Base-by-base conservation (phyloP, 257 asterid genomes). In the Fraxinus quadrangulata region DNA sequence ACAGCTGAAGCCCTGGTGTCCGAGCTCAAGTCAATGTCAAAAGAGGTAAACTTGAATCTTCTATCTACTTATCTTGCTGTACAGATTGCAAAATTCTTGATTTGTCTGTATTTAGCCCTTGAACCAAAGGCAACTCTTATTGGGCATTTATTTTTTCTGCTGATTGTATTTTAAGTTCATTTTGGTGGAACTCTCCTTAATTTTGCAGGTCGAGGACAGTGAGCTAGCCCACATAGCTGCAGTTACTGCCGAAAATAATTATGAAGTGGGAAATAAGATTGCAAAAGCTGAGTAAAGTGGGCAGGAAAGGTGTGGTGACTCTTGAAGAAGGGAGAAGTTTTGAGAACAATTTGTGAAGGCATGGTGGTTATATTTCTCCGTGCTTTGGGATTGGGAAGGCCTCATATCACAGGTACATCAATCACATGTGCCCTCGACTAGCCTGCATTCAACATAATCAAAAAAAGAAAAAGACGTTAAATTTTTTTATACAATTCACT, bases 1-100 rank as follows among this genome's bases (percentile, higher is more conserved):
- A 87, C 92, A 2, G 31, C 80, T 21, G 87, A 87, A 74, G 88
- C 92, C 21, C 78, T 89, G 71, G 89, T 89, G 39, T 31, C 84
- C 13, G 89, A 89, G 73, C 90, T 89, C 36, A 85, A 86, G 71
- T 71, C 47, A 36, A 87, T 89, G 80, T 89, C 92, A 16, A 87
- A 84, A 80, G 90, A 87, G 87, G 92, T 88, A 82, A 72, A 6
- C 1, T 56, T 8, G 49, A 31, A 36, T 2, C 30, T 30, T 59
- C 30, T 28, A 7, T n/a, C 0, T 73, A 6, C 7, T 30, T 14
- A 8, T 13, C 59, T 39, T 61, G 39, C 71, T 28, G 28, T 61
- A 5, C 31, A 59, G n/a, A 19, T 5, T 14, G 61, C 61, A 51
- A 17, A 51, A 14, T 51, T 51, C 61, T 51, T 47, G 56, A 47